Conservation (phyloP, 129 eudicot species). For the Centella asiatica region DNA sequence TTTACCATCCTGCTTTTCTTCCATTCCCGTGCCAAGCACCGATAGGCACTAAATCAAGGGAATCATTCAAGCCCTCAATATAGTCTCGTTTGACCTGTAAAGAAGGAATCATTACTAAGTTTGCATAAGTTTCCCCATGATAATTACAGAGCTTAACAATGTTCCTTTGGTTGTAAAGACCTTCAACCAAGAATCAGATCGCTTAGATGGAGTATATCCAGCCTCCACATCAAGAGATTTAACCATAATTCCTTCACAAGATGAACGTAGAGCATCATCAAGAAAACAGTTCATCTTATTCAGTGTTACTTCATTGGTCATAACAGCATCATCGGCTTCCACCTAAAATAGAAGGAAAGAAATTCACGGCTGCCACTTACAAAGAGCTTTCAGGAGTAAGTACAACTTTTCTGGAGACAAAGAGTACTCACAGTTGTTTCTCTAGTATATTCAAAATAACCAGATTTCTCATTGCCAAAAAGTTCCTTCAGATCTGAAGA, state of each 20-base stretch:
- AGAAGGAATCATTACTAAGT: conserved; percentile 1
- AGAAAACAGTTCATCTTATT: conserved; percentile 61
- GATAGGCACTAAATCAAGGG: conserved; percentile 92
- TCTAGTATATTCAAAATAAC: conserved; percentile 74
- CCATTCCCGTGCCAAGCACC: conserved; percentile 99
- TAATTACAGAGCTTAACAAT: neutral
- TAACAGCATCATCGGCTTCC: conserved; percentile 65
- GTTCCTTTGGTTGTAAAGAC: neutral
- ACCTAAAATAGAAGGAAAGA: conserved; percentile 34
- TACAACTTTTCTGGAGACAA: neutral
- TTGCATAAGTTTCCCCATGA: neutral
- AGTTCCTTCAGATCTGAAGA: conserved; percentile 58
- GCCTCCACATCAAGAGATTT: conserved; percentile 92
- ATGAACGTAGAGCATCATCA: conserved; percentile 64
- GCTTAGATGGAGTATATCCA: conserved; percentile 89
- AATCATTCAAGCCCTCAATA: conserved; percentile 74
- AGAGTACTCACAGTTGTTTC: conserved; percentile 54
- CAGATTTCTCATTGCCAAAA: conserved; percentile 54
- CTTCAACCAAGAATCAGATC: conserved; percentile 68
- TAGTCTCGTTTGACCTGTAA: conserved; percentile 93
- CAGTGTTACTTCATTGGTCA: conserved; percentile 50
- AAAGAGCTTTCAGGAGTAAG: neutral
- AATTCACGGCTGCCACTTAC: neutral
- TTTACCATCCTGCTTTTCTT: conserved; percentile 98
- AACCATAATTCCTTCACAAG: conserved; percentile 97